phyloP scores from a whole-genome alignment of 2,329 filamentous ascomycete genomes.

The Aureobasidium leucospermi region DNA sequence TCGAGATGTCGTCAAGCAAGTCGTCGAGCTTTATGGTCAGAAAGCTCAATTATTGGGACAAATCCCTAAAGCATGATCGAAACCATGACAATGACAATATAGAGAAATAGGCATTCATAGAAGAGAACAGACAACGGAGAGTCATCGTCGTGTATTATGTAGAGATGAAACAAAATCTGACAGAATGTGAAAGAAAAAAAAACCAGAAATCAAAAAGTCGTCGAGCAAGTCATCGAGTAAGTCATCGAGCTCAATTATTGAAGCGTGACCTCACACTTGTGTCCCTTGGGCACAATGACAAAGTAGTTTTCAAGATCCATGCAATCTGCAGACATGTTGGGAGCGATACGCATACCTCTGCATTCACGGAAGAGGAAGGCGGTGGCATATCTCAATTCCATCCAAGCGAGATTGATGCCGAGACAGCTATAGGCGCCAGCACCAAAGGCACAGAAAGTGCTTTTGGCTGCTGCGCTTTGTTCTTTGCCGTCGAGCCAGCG shows the following conservation, averaged over 20 bases:
- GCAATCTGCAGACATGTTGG: slow-evolving; percentile 29
- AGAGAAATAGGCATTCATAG: too few species aligned
- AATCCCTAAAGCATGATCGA: too few species aligned
- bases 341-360: slow-evolving; percentile 23
- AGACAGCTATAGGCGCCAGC: slow-evolving; percentile 63
- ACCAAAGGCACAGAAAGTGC: slow-evolving; percentile 61
- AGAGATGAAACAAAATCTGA: too few species aligned
- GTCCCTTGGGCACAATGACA: slow-evolving; percentile 36
- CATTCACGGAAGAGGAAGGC: slow-evolving; percentile 47
- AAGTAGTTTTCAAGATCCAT: slow-evolving; percentile 41
- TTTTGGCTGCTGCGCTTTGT: slow-evolving; percentile 30
- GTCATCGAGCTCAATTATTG: neutral
- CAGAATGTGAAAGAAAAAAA: too few species aligned
- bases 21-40: too few species aligned
- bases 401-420: slow-evolving; percentile 58
- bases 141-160: too few species aligned
- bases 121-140: too few species aligned
- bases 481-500: slow-evolving; percentile 26
- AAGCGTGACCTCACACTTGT: slow-evolving; percentile 34
- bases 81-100: too few species aligned
- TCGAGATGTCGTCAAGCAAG: too few species aligned
- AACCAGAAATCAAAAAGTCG: too few species aligned
- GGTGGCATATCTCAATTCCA: slow-evolving; percentile 47
- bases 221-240: too few species aligned
- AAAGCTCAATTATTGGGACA: too few species aligned